Evolutionary conservation across 208 protist species (phyloP), one percentile per base, ranked within the genome.

Genomic region (Leishmania aethiopica): DNA sequence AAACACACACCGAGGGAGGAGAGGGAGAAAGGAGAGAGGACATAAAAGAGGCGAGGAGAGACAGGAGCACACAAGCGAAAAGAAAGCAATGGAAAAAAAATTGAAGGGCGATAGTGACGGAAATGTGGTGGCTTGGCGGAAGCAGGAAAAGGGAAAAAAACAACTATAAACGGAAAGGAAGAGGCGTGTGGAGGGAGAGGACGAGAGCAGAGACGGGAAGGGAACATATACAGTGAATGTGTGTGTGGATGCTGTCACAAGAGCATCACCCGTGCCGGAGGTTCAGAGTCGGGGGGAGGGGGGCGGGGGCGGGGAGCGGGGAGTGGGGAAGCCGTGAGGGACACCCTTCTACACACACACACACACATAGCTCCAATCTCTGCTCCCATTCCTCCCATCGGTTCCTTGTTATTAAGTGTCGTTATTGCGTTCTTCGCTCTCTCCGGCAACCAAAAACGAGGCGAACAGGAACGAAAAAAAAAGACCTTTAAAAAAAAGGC

Each of bases 341-440:
- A 51, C 70, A 74, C 70, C 22, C 71, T 42, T 22, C 8, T n/a
- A 28, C 69, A 53, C 42, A 51, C 69, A 75, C 71, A 57, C 69
- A 53, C 42, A 51, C 69, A 75, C 71, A 59, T 7, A 72, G 1
- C 45, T 15, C 1, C 45, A 45, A 45, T 51, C 28, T 53, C 70
- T 32, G 25, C 42, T 35, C 22, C 19, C 3, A 32, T 53, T 51
- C 45, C 25, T 45, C 25, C 25, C 37, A 51, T 37, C 11, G 28
- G 45, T 32, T 35, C 70, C 45, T 32, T 74, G 70, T 35, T 55
- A 74, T 51, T 74, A 74, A 74, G 45, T 2, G 70, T 22, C 45
- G 25, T 53, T 74, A 35, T 51, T 53, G 11, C 70, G 11, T 55
- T 32, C 45, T 53, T 17, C 70, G 28, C 10, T 53, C 47, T 74